Conservation (phyloP, 345 rosid species). For the Mercurialis annua region DNA sequence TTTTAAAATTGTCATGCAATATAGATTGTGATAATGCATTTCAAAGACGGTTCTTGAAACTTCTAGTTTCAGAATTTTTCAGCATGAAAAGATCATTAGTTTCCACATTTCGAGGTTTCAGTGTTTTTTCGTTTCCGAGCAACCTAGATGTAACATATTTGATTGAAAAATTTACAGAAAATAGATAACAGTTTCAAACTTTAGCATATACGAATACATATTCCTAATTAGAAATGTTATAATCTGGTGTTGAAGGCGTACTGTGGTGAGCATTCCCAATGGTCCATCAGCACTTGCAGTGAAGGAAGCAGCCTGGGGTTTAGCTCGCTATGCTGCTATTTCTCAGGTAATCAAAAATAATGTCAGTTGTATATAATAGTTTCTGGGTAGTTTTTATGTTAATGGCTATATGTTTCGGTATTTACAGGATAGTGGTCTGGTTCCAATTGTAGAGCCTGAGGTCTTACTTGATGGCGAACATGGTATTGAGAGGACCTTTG, state of each 20-base stretch:
- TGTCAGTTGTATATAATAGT: background rate
- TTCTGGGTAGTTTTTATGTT: background rate
- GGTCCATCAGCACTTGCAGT: slow-evolving; percentile 94
- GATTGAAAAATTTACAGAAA: too few species aligned
- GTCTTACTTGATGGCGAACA: slow-evolving; percentile 95
- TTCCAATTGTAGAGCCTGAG: slow-evolving; percentile 97
- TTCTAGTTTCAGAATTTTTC: too few species aligned
- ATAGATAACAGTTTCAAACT: too few species aligned
- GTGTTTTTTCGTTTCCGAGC: too few species aligned
- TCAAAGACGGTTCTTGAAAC: too few species aligned
- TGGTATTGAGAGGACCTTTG: slow-evolving; percentile 81
- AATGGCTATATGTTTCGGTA: background rate
- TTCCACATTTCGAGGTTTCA: too few species aligned
- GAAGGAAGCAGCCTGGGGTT: slow-evolving; percentile 99
- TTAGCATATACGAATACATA: too few species aligned
- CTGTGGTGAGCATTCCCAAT: slow-evolving; percentile 95
- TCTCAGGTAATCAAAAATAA: slow-evolving; percentile 50
- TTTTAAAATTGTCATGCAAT: too few species aligned
- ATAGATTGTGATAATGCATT: too few species aligned
- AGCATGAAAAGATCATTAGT: too few species aligned
- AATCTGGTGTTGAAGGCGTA: slow-evolving; percentile 49
- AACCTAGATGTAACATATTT: too few species aligned
- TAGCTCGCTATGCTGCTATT: slow-evolving; percentile 89
- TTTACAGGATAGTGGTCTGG: slow-evolving; percentile 82
- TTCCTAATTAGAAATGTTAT: background rate